Base-by-base conservation (phyloP, 2,329 filamentous ascomycete species). In the Colletotrichum acutatum region DNA sequence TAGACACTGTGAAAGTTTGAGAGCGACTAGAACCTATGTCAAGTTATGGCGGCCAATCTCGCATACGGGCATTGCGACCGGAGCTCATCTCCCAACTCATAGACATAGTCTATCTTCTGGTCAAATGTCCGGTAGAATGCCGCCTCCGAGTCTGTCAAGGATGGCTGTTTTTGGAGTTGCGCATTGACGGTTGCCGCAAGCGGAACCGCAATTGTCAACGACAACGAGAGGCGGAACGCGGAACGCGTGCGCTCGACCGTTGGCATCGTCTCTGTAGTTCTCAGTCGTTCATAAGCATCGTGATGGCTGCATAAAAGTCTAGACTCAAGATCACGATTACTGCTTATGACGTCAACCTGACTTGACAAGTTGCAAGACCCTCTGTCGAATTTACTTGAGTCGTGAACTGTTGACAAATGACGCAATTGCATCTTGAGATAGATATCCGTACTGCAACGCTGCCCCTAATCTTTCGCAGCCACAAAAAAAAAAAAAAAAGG, bases 361-460 rank as follows among this genome's bases (percentile, higher is more conserved):
- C 56, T 26, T 24, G 64, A 57, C 57, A 63, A 22, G 16, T 37
- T 63, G 53, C 34, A 30, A 59, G 54, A 53, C 34, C 59, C 12
- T 70, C 54, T 68, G 42, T 53, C 34, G 62, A 66, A 56, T 30
- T 49, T 70, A 59, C 22, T 57, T 57, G 66, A 72, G 70, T 72
- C 66, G 66, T 42, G 66, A 26, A 34, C 9, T 9, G 59, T 46
- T 53, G 28, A 19, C 59, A 26, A 60, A 65, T 70, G 66, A 65
- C 66, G 70, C 66, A 60, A 70, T 49, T 49, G 59, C 22, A 54
- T 49, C 12, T 24, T 42, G 19, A 65, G 28, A 70, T 63, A 54
- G 62, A 37, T 68, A 26, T 37, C 26, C 24, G 24, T 26, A 32
- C 34, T 32, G 60, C 42, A 49, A 49, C 42, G 42, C 42, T 49